Conservation (phyloP, 495 filamentous ascomycete species). For the Cetradonia linearis region DNA sequence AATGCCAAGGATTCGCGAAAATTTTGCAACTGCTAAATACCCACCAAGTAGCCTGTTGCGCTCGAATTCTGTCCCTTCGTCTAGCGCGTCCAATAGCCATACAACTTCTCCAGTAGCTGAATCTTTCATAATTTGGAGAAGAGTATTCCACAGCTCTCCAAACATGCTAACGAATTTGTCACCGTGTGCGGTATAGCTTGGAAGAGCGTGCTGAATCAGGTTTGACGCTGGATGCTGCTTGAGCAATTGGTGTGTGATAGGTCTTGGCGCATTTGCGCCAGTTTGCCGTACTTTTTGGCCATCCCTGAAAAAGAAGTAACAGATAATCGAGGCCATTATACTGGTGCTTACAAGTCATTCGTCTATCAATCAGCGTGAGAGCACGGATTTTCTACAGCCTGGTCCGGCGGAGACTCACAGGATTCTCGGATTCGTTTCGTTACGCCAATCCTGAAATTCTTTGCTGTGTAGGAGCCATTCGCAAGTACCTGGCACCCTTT, state of each 20-base stretch:
- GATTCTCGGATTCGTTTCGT: not conserved
- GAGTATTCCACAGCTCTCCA: slow-evolving; percentile 3
- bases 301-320: slow-evolving; percentile 41
- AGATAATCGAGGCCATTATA: slow-evolving; percentile 13
- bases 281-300: slow-evolving; percentile 29
- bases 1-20: too few species aligned
- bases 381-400: slow-evolving; percentile 40
- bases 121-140: slow-evolving; percentile 9
- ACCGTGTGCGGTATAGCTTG: slow-evolving; percentile 27
- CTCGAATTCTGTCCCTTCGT: slow-evolving; percentile 29
- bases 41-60: not conserved
- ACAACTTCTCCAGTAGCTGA: slow-evolving; percentile 31
- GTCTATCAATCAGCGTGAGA: slow-evolving; percentile 30
- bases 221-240: slow-evolving; percentile 19
- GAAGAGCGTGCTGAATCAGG: slow-evolving; percentile 26
- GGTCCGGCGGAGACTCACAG: slow-evolving; percentile 39
- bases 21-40: too few species aligned
- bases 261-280: slow-evolving; percentile 27
- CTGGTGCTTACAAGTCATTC: slow-evolving; percentile 8
- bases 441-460: slow-evolving; percentile 29
- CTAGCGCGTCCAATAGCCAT: slow-evolving; percentile 36
- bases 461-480: slow-evolving; percentile 27
- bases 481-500: slow-evolving; percentile 14
- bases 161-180: slow-evolving; percentile 8
- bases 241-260: slow-evolving; percentile 36